Evolutionary conservation across 495 filamentous ascomycete genomes (phyloP), one percentile per base, ranked within the genome.

Genomic region (Glonium stellatum): DNA sequence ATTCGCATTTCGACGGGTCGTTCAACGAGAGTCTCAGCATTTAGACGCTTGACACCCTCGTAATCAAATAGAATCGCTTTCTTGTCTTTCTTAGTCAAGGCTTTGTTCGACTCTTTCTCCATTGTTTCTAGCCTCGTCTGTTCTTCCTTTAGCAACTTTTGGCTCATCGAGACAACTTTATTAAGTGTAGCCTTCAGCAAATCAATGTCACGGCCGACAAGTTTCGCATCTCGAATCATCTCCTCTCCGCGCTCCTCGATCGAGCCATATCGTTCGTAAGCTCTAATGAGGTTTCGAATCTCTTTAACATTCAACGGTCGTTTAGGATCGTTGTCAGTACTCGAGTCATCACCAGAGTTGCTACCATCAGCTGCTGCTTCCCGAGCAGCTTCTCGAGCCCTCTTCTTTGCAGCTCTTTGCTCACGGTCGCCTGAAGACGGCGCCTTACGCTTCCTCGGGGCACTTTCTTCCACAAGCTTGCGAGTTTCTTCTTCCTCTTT

Each of bases 31-130:
- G 92, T 97, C 71, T 92, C 90, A 1, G 93, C 95, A 70, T 99
- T 99, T 63, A 96, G 80, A 51, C 92, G 88, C 68, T 93, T 92
- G 22, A 96, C 89, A 37, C 90, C 90, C 35, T 87, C 84, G 70
- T 88, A 93, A 65, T 96, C 89, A 62, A 99, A 96, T 44, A 97
- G 76, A 18, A 97, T 89, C 0, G 95, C 92, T 67, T 97, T 97
- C 71, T 88, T 90, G 69, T 97, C 92, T 69, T 97, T 98, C 76
- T 97, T 97, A 0, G 92, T 95, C 4, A 87, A 63, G 8, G 84
- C 79, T 67, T 90, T 89, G 67, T 87, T 86, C 0, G 82, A 77
- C 55, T 84, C 79, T 50, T 82, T 81, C 73, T 89, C 85, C 50
- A 84, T 69, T 2, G 78, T 78, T 27, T 82, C 80, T 19, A 87